Evolutionary conservation across 768 basidiomycete species (phyloP), one percentile per base, ranked within the genome.

Genomic region (Phallus indusiatus): DNA sequence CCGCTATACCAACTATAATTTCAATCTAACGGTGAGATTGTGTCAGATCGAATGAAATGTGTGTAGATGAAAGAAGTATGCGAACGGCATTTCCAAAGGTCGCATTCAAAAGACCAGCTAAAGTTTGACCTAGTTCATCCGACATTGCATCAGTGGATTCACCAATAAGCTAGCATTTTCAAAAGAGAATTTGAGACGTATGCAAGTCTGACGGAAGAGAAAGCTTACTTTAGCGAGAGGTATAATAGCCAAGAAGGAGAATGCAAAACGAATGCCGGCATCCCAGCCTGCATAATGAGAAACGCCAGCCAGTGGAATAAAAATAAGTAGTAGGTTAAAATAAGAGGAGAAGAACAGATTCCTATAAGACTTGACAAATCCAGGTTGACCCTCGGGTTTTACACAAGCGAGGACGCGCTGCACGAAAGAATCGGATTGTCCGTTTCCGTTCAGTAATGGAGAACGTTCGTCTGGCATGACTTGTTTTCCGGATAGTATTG

Each of bases 1-100:
- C 93, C 54, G 89, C 87, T 61, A 95, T 74, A 47, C 90, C 92
- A 37, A 94, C 90, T 62, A 93, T 93, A 53, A 93, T 88, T 69
- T 94, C 91, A 49, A 92, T 87, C 9, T 56, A 28, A 21, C 4
- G n/a, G 22, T 35, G 22, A 21, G 0, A 21, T 7, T 17, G 34
- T 9, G 5, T 10, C 12, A n/a, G 35, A 47, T 54, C 2, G 61
- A 64, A 20, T 88, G 88, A 66, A 88, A 89, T 33, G 86, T 62
- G 88, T 88, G 1, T 87, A 81, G 8, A n/a, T n/a, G n/a, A 24
- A 34, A 24, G 47, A 10, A n/a, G 55, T 35, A n/a, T 7, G 34
- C 55, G 50, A 12, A 61, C 61, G 34, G 63, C 61, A 60, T 64
- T 61, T 11, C 66, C 64, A 51, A 67, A 74, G 55, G 73, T 71